phyloP scores from a whole-genome alignment of 495 filamentous ascomycete genomes.

The Xanthoparmelia taractica region DNA sequence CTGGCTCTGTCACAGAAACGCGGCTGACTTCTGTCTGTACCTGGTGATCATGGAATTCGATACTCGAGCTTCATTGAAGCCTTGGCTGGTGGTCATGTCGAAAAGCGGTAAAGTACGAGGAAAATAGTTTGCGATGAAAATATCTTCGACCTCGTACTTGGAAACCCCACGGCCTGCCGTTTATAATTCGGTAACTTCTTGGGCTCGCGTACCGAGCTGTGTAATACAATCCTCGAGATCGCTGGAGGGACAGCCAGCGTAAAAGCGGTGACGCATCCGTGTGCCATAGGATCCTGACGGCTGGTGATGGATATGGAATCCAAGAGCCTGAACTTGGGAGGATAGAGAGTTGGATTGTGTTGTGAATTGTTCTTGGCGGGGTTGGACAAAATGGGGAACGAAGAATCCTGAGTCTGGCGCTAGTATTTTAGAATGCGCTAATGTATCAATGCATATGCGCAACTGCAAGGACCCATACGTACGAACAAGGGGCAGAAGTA shows the following conservation, averaged over 20 bases:
- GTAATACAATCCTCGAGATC: not conserved
- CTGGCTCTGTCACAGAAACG: not conserved
- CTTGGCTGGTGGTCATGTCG: conserved; percentile 1
- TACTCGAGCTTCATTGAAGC: not conserved
- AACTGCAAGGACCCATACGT: not conserved
- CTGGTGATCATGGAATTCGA: not conserved
- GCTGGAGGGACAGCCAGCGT: not conserved
- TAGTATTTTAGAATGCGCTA: not conserved
- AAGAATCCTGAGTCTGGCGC: not conserved
- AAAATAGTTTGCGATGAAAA: not conserved
- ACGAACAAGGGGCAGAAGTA: not conserved
- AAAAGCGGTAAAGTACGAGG: not conserved
- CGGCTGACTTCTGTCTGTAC: not conserved
- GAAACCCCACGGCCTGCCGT: not conserved
- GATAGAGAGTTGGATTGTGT: not conserved
- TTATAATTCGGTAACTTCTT: not conserved
- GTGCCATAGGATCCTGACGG: not conserved
- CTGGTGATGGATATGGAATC: not conserved
- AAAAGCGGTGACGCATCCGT: not conserved
- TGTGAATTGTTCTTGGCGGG: not conserved
- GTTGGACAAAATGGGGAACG: not conserved
- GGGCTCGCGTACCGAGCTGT: not conserved
- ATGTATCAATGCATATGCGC: not conserved
- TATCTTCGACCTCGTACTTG: not conserved
- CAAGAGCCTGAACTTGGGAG: not conserved